Evolutionary conservation across 1,139 yeast genomes (phyloP).

Genomic region (Eremothecium gossypii): DNA sequence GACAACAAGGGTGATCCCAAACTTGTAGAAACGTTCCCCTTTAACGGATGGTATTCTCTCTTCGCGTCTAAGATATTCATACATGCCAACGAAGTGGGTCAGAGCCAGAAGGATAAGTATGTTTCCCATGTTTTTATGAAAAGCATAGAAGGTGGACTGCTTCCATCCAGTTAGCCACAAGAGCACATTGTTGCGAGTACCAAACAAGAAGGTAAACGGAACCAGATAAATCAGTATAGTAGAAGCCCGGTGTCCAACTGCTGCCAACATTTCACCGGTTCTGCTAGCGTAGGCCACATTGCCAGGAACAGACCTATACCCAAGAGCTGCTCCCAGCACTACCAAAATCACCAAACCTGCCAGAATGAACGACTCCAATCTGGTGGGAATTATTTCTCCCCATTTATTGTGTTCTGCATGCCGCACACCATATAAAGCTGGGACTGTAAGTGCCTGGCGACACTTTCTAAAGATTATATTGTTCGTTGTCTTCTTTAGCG

Average conservation of each 20-base stretch:
- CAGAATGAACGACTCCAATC: conserved; percentile 48
- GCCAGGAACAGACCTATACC: conserved; percentile 35
- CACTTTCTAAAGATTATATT: no score
- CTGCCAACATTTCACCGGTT: conserved; percentile 39
- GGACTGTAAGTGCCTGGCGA: no score
- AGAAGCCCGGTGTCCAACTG: conserved; percentile 1
- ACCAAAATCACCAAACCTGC: conserved; percentile 39
- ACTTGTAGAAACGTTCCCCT: neutral
- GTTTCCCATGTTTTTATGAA: conserved; percentile 57
- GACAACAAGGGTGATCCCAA: neutral
- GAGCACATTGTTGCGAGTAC: conserved; percentile 56
- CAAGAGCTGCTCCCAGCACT: conserved; percentile 36
- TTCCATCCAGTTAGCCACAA: conserved; percentile 59
- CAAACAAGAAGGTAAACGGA: conserved; percentile 43
- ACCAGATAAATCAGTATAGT: conserved; percentile 28
- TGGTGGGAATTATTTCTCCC: conserved; percentile 42
- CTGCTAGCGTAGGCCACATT: conserved; percentile 30
- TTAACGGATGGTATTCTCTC: neutral
- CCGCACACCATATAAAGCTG: no score
- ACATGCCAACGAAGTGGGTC: conserved; percentile 34
- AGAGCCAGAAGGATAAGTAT: conserved; percentile 24
- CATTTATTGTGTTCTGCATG: no score
- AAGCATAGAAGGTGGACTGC: conserved; percentile 44
- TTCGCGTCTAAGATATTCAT: no score
- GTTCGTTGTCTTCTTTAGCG: no score